phyloP scores from a whole-genome alignment of 2,329 filamentous ascomycete genomes.

The Botrytis porri region DNA sequence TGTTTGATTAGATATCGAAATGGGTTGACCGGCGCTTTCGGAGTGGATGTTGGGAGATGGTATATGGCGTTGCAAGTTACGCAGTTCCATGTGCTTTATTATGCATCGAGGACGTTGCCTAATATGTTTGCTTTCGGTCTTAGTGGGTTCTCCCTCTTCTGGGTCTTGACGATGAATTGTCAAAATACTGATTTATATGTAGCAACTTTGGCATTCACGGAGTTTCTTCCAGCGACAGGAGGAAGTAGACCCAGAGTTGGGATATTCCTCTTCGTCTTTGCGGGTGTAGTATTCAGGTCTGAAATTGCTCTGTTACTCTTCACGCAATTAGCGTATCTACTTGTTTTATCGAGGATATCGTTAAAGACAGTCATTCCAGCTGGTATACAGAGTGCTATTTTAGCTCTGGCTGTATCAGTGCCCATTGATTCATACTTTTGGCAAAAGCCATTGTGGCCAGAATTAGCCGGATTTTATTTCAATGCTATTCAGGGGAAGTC shows the following conservation, averaged over 20 bases:
- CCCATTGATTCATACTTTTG: conserved; percentile 90
- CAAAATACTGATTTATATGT: conserved; percentile 19
- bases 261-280: conserved; percentile 72
- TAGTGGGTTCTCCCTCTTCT: conserved; percentile 52
- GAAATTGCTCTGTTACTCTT: conserved; percentile 81
- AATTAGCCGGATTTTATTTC: conserved; percentile 84
- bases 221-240: conserved; percentile 45
- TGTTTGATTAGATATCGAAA: conserved; percentile 64
- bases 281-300: conserved; percentile 82
- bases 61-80: conserved; percentile 73
- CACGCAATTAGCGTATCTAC: conserved; percentile 62
- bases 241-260: conserved; percentile 43
- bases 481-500: conserved; percentile 84
- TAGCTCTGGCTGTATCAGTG: conserved; percentile 68
- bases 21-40: conserved; percentile 65
- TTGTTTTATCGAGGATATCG: conserved; percentile 53
- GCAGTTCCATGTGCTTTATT: conserved; percentile 93
- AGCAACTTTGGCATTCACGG: conserved; percentile 62
- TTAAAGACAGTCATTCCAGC: conserved; percentile 60
- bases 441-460: conserved; percentile 85
- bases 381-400: conserved; percentile 61
- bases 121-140: conserved; percentile 95
- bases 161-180: background rate
- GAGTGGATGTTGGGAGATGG: conserved; percentile 68
- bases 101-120: conserved; percentile 84